Evolutionary conservation across 2,329 filamentous ascomycete genomes (phyloP), one percentile per base, ranked within the genome.

Genomic region (Ceratocystis harringtonii): DNA sequence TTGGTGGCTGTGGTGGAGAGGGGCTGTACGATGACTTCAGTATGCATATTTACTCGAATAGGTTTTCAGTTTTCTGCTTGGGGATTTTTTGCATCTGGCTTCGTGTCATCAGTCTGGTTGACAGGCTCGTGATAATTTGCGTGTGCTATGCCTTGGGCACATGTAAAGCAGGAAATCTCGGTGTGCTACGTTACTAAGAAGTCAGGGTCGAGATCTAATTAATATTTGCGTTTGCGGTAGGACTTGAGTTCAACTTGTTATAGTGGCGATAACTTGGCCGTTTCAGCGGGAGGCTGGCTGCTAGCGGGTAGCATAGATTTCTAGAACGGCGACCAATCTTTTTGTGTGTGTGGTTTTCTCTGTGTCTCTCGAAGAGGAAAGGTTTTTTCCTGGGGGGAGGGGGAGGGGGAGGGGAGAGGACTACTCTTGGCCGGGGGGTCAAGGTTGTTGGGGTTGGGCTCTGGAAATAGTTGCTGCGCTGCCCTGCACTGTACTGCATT

Each of bases 11-110:
- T 25, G 55, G 55, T 58, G 55, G 55, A 58, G 55, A 58, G 55
- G 55, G 55, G 55, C 55, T 58, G 55, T 58, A 58, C 55, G 30
- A 58, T 58, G 55, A 58, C 55, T 58, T 58, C 55, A 58, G 30
- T 32, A 17, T 58, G 55, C 55, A 58, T 58, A 32, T 32, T 36
- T 36, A 17, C 25, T n/a, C 7, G 12, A 58, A 58, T 17, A 58
- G n/a, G 28, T 30, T 32, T 58, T 19, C 28, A 17, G 28, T 32
- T 58, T 58, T 6, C 25, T 55, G 12, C 22, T 12, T 57, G 28
- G 28, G 25, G 7, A 57, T 17, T 28, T 32, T 30, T 5, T 12
- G 30, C 32, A 3, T 17, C 5, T 32, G 30, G 25, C 10, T 17
- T 30, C 30, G 12, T 58, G 55, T 58, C 55, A 58, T 25, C 7